These are phyloP conservation scores for Cordyceps farinosa DNA, from an alignment of 2,329 filamentous ascomycete species.

Conservation along the genomic window DNA sequence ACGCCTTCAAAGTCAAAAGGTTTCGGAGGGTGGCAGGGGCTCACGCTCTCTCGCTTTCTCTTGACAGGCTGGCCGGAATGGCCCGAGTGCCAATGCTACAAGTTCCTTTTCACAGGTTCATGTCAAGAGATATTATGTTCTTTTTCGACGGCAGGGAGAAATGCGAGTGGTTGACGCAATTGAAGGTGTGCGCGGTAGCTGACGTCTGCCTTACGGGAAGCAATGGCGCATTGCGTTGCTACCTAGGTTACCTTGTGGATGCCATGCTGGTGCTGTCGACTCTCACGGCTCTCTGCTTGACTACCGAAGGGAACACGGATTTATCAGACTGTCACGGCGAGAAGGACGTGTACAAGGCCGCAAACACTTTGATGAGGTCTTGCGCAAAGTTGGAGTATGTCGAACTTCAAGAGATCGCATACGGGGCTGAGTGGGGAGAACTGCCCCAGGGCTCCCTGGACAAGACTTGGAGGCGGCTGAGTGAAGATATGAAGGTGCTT, in stretches of 20 bases:
- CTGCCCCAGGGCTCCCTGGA: too few relatives aligned
- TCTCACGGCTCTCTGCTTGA: background rate
- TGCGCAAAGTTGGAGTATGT: background rate
- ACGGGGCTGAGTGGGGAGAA: background rate
- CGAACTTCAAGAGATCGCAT: background rate
- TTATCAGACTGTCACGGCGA: background rate
- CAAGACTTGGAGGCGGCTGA: background rate
- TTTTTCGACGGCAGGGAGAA: background rate
- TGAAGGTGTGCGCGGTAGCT: background rate
- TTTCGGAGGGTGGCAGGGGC: background rate
- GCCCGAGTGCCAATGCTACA: background rate
- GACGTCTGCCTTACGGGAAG: background rate
- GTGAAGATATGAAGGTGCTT: background rate
- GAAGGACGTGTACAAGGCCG: background rate
- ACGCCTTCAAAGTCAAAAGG: background rate
- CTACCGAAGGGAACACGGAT: accelerated
- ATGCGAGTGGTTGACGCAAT: background rate
- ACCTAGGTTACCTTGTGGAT: background rate
- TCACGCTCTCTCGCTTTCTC: background rate
- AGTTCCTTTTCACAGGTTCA: background rate
- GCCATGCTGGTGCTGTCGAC: background rate
- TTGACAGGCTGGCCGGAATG: background rate
- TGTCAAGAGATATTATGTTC: too few relatives aligned
- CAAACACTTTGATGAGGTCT: background rate
- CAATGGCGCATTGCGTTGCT: background rate